phyloP scores from a whole-genome alignment of 768 basidiomycete genomes.

The Chalciporus piperatus region DNA sequence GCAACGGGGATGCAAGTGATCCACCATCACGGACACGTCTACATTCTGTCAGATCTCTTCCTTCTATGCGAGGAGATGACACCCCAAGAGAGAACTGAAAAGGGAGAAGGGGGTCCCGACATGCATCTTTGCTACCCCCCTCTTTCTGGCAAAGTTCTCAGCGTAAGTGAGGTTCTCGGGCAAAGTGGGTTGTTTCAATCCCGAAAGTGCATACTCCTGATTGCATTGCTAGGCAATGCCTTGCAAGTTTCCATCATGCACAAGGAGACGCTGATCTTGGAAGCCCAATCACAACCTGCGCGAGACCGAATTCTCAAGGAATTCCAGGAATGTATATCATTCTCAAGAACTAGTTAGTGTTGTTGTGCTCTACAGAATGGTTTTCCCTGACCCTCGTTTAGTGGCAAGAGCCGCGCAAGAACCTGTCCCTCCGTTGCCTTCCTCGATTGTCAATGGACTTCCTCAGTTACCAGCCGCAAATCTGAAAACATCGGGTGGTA shows the following conservation, averaged over 20 bases:
- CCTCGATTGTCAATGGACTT: conserved; percentile 32
- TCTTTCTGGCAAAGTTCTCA: conserved; percentile 88
- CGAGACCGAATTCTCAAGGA: conserved; percentile 66
- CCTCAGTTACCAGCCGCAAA: conserved; percentile 24
- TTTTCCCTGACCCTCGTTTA: conserved; percentile 23
- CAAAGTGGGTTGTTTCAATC: conserved; percentile 45
- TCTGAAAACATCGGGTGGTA: not conserved
- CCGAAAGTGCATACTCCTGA: conserved; percentile 12
- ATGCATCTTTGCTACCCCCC: conserved; percentile 96
- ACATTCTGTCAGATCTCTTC: conserved; percentile 90
- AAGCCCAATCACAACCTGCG: conserved; percentile 52
- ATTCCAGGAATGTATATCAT: conserved; percentile 82
- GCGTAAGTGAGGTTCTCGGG: conserved; percentile 58
- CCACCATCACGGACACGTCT: conserved; percentile 78
- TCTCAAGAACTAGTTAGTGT: conserved; percentile 66
- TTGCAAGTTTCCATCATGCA: conserved; percentile 81
- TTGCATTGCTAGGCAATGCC: conserved; percentile 53
- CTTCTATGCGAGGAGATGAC: conserved; percentile 85
- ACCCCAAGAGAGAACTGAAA: conserved; percentile 53
- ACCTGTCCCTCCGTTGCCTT: conserved; percentile 66
- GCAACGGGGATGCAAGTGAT: conserved; percentile 71
- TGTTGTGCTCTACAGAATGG: not conserved
- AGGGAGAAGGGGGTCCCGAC: conserved; percentile 61
- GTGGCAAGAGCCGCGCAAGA: conserved; percentile 60
- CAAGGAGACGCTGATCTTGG: conserved; percentile 77